Evolutionary conservation across 805 yeast genomes (phyloP).

Genomic region (Aciculoconidium aculeatum): DNA sequence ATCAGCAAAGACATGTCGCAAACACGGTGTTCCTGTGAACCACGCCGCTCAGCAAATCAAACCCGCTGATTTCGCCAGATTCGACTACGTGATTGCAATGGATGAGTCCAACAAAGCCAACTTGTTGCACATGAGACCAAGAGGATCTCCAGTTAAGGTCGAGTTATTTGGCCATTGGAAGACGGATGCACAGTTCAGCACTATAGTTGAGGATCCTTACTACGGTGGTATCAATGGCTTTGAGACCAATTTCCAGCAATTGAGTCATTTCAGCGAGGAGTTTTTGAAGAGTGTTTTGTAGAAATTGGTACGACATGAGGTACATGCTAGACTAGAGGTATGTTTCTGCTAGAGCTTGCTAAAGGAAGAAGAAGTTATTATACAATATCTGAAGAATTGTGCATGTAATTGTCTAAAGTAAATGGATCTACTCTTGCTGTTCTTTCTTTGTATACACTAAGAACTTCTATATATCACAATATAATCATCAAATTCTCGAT

Average conservation of each 20-base stretch:
- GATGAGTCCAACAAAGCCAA: constrained; percentile 54
- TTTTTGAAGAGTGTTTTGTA: too few relatives aligned
- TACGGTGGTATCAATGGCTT: constrained; percentile 86
- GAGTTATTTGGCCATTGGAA: constrained; percentile 80
- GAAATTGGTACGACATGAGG: too few relatives aligned
- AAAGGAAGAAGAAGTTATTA: too few relatives aligned
- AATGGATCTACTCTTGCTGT: too few relatives aligned
- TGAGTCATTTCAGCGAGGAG: constrained; percentile 66
- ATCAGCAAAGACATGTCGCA: constrained; percentile 59
- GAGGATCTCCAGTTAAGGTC: constrained; percentile 43
- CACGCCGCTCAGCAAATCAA: constrained; percentile 72
- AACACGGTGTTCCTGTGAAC: constrained; percentile 66
- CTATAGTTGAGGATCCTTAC: constrained; percentile 83
- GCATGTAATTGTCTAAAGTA: too few relatives aligned
- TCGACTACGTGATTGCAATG: constrained; percentile 70
- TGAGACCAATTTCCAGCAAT: constrained; percentile 70
- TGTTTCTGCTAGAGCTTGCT: too few relatives aligned
- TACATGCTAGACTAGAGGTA: too few relatives aligned
- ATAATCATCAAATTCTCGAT: too few relatives aligned
- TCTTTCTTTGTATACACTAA: too few relatives aligned
- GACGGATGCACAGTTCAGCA: constrained; percentile 41
- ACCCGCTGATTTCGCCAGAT: constrained; percentile 44
- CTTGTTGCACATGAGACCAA: constrained; percentile 49
- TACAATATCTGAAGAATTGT: too few relatives aligned
- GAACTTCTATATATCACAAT: too few relatives aligned